A percentile compares a stretch with the other conserved stretches of the same genome.
Evolutionary conservation across 768 basidiomycete species (phyloP).

Genomic region (Boletus reticulatus): DNA sequence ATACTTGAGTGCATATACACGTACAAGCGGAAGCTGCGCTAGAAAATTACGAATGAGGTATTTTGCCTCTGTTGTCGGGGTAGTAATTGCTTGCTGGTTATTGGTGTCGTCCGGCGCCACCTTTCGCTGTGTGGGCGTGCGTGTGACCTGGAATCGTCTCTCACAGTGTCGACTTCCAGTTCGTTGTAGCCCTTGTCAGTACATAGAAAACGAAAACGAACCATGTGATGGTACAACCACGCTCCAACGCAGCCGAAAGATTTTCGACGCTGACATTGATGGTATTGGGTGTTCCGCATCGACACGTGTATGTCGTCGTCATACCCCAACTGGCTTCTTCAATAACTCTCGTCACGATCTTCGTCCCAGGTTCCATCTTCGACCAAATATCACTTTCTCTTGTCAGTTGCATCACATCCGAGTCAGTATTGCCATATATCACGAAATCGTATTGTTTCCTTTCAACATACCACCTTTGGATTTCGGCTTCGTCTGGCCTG

Average conservation of each 20-base stretch:
- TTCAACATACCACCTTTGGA: slow-evolving; percentile 1
- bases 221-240: neutral
- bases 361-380: neutral
- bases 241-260: too few species aligned
- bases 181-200: neutral
- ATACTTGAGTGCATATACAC: too few species aligned
- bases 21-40: too few species aligned
- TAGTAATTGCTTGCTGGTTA: too few species aligned
- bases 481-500: neutral
- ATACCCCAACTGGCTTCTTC: neutral
- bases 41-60: too few species aligned
- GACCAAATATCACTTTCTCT: neutral
- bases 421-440: neutral
- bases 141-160: neutral
- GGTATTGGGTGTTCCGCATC: neutral
- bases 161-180: neutral
- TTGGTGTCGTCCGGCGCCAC: neutral
- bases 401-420: neutral
- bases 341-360: neutral
- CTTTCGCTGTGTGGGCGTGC: too few species aligned
- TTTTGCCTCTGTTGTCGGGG: neutral
- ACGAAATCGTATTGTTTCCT: slow-evolving; percentile 3
- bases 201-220: neutral
- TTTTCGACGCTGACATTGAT: neutral
- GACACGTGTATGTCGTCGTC: neutral